A percentile compares a stretch with the other conserved stretches of the same genome.
Evolutionary conservation across 257 asterid species (phyloP).

Genomic region (Plantago ovata): DNA sequence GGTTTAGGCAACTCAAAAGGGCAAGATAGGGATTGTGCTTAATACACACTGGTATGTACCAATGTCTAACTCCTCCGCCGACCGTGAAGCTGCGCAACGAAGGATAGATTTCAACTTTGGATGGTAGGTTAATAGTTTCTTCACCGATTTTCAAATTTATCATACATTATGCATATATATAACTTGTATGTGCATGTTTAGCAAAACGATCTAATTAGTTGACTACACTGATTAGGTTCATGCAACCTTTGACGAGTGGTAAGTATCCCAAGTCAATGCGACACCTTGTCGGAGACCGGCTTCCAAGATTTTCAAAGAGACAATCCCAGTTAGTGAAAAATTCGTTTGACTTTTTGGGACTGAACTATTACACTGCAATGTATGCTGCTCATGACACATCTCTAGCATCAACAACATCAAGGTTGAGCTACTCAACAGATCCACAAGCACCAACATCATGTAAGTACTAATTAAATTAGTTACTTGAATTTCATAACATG

Average conservation of each 20-base stretch:
- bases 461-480: not conserved
- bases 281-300: slow-evolving; percentile 9
- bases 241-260: slow-evolving; percentile 22
- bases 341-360: slow-evolving; percentile 21
- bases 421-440: slow-evolving; percentile 17
- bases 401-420: not conserved
- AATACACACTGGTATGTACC: slow-evolving; percentile 20
- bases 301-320: slow-evolving; percentile 19
- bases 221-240: slow-evolving; percentile 1
- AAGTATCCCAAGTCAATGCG: slow-evolving; percentile 19
- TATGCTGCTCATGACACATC: slow-evolving; percentile 8
- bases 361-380: slow-evolving; percentile 18
- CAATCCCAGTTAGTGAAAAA: slow-evolving; percentile 15
- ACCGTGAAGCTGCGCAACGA: slow-evolving; percentile 13
- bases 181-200: too few species aligned
- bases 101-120: slow-evolving; percentile 22
- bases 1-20: slow-evolving; percentile 19
- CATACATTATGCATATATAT: not conserved
- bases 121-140: slow-evolving; percentile 14
- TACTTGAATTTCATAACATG: not conserved
- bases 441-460: slow-evolving; percentile 9
- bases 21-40: slow-evolving; percentile 21
- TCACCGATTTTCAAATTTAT: not conserved
- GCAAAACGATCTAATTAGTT: too few species aligned
- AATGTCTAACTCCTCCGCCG: not conserved